These are phyloP conservation scores for Mortierella sp. DNA, from an alignment of 371 early-diverging fungal genomes.

Conservation along the genomic window DNA sequence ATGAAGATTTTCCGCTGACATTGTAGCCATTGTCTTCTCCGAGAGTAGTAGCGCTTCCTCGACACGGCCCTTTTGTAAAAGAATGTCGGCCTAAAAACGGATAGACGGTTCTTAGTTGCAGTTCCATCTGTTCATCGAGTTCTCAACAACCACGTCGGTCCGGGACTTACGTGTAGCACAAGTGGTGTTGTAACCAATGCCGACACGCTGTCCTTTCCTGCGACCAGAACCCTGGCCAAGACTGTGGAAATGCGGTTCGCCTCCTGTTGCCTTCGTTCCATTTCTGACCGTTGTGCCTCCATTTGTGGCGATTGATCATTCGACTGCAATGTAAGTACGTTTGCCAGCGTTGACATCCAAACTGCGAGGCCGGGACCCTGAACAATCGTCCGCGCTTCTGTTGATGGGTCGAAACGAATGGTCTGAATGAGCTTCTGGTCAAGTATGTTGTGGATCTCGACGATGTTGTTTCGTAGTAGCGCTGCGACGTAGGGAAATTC, in stretches of 20 bases:
- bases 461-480: conserved; percentile 71
- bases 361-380: conserved; percentile 65
- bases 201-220: conserved; percentile 70
- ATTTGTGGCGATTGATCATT: not conserved
- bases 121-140: conserved; percentile 20
- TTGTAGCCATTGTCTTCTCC: conserved; percentile 60
- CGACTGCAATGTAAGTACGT: conserved; percentile 10
- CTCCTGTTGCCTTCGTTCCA: conserved; percentile 11
- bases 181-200: conserved; percentile 74
- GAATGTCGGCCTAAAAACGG: conserved; percentile 26
- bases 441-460: conserved; percentile 83
- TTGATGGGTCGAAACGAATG: conserved; percentile 59
- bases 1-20: conserved; percentile 59
- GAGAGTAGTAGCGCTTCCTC: conserved; percentile 49
- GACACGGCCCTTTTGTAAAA: conserved; percentile 32
- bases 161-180: conserved; percentile 61
- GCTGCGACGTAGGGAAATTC: conserved; percentile 85
- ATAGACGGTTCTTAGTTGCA: not conserved
- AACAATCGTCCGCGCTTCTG: conserved; percentile 64
- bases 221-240: conserved; percentile 69
- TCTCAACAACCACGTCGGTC: not conserved
- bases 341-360: conserved; percentile 44
- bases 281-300: not conserved
- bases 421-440: conserved; percentile 74
- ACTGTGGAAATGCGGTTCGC: conserved; percentile 58